Conservation (phyloP, 768 basidiomycete species). For the Coprinopsis marcescibilis region DNA sequence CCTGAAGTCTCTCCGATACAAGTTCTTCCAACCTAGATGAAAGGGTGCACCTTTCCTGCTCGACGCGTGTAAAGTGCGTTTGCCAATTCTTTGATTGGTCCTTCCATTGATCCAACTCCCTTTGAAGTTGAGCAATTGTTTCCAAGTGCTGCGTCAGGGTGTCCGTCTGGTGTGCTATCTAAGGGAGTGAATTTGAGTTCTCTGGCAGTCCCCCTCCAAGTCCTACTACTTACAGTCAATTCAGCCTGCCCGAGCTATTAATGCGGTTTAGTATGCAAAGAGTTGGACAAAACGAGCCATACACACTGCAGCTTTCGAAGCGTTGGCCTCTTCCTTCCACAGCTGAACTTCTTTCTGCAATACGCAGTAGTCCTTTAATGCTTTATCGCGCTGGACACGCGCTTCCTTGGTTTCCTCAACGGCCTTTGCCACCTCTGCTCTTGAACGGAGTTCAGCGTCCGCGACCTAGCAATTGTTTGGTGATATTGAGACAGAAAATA, state of each 20-base stretch:
- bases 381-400: conserved; percentile 42
- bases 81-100: conserved; percentile 76
- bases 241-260: conserved; percentile 50
- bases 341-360: conserved; percentile 40
- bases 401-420: conserved; percentile 41
- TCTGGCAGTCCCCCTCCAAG: not conserved
- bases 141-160: conserved; percentile 33
- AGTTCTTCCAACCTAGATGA: conserved; percentile 56
- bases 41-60: conserved; percentile 58
- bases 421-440: conserved; percentile 46
- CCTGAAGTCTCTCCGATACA: conserved; percentile 42
- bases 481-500: not conserved
- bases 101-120: conserved; percentile 69
- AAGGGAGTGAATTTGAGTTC: not conserved
- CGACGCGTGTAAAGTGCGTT: conserved; percentile 71
- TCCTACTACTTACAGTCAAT: conserved; percentile 41
- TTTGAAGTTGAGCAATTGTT: conserved; percentile 53
- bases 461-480: conserved; percentile 37
- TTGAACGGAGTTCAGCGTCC: conserved; percentile 50
- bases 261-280: conserved; percentile 6
- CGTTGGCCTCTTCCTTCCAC: conserved; percentile 38
- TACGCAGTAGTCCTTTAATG: conserved; percentile 38
- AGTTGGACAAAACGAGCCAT: conserved; percentile 5
- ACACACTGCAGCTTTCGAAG: conserved; percentile 44
- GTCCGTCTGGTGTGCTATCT: conserved; percentile 59